Conservation (phyloP, 116 monocot species). For the Papilionanthe hybrid region DNA sequence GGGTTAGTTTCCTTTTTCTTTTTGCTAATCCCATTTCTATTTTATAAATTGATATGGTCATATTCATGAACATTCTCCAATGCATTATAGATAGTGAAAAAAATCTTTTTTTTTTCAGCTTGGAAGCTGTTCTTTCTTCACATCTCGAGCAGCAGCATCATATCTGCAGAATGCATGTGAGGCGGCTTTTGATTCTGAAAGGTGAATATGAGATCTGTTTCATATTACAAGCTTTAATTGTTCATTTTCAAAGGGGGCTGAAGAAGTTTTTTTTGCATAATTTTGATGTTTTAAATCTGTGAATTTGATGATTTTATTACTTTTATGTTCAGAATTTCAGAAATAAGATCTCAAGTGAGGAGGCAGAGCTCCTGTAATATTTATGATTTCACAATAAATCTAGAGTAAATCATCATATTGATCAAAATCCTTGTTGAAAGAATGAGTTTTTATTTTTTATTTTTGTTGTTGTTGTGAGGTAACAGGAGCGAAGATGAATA, state of each 20-base stretch:
- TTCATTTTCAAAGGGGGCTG: not conserved
- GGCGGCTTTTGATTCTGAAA: not conserved
- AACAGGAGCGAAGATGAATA: conserved; percentile 37
- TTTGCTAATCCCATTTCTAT: no score
- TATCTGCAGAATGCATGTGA: not conserved
- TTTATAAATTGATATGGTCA: not conserved
- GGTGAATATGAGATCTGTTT: not conserved
- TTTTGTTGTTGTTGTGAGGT: not conserved
- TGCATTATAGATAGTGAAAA: not conserved
- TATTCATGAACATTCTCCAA: not conserved
- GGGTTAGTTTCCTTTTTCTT: conserved; percentile 9
- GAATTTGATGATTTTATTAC: not conserved
- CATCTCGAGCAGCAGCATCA: conserved; percentile 8
- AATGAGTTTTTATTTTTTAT: not conserved
- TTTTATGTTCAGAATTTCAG: no score
- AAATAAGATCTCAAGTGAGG: not conserved
- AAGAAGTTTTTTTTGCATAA: not conserved
- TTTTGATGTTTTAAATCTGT: not conserved
- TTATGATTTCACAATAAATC: not conserved
- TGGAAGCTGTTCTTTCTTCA: conserved; percentile 8
- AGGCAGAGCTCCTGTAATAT: not conserved
- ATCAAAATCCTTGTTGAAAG: not conserved
- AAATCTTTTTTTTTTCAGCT: not conserved
- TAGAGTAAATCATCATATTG: not conserved
- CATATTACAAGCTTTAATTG: not conserved